phyloP scores from a whole-genome alignment of 352 stramenopile species.

The Phytophthora niederhauseri region DNA sequence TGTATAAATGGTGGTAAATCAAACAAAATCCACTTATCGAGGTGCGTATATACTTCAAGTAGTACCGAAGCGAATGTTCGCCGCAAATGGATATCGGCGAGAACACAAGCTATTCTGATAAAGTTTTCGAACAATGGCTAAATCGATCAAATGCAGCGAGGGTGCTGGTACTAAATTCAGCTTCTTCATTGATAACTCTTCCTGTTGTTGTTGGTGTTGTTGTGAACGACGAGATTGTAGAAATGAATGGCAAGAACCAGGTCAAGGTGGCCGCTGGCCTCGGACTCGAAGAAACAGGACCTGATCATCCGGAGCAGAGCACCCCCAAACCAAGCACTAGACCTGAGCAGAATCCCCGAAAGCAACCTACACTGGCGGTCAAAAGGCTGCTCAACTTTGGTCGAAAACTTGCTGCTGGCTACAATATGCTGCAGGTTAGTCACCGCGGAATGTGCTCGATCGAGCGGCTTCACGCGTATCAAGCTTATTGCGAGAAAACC shows the following conservation, averaged over 20 bases:
- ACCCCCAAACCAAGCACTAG: background rate
- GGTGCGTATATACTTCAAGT: no score
- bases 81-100: no score
- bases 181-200: background rate
- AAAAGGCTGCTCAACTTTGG: constrained; percentile 1
- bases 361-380: background rate
- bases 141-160: background rate
- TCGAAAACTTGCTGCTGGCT: constrained; percentile 2
- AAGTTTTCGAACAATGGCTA: background rate
- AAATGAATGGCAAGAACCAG: background rate
- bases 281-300: background rate
- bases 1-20: no score
- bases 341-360: background rate
- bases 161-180: background rate
- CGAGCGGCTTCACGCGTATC: constrained; percentile 37
- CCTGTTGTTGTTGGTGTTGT: no score
- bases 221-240: no score
- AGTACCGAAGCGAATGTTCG: no score
- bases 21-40: no score
- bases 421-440: constrained; percentile 28
- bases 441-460: constrained; percentile 42
- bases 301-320: background rate
- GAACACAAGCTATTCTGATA: no score
- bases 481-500: constrained; percentile 35
- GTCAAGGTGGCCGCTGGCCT: background rate